Conservation (phyloP, 306 rosid species). For the Adenanthera pavonina region DNA sequence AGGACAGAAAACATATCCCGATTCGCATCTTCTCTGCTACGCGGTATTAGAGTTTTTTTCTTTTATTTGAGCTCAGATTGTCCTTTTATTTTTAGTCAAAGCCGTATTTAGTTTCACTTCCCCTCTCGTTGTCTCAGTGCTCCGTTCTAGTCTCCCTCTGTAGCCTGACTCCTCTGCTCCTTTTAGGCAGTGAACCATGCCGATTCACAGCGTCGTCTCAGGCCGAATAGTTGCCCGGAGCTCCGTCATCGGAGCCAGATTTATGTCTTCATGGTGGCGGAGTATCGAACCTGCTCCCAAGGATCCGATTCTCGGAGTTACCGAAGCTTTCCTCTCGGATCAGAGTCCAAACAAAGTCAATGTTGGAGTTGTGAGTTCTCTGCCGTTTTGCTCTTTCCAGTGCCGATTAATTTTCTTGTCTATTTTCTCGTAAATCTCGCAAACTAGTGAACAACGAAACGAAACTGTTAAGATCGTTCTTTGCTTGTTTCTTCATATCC, state of each 20-base stretch:
- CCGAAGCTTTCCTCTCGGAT: constrained; percentile 95
- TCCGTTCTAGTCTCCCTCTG: background rate
- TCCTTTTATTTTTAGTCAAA: too few relatives aligned
- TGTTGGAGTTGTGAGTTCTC: constrained; percentile 87
- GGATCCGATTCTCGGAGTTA: constrained; percentile 99
- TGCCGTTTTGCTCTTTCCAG: background rate
- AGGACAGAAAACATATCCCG: background rate
- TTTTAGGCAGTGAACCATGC: constrained; percentile 49
- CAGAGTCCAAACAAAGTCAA: constrained; percentile 86
- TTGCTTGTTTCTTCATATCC: background rate
- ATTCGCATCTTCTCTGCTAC: background rate
- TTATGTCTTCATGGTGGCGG: constrained; percentile 83
- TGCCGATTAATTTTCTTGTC: background rate
- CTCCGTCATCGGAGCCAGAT: constrained; percentile 59
- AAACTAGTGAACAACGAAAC: background rate
- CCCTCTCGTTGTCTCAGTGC: background rate
- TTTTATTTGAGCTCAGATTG: too few relatives aligned
- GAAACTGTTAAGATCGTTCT: background rate
- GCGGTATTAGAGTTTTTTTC: background rate
- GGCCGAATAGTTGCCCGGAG: constrained; percentile 40
- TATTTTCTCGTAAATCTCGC: background rate
- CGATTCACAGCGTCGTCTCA: constrained; percentile 48
- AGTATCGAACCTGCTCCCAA: constrained; percentile 83
- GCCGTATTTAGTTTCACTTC: background rate
- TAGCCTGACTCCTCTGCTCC: background rate